Base-by-base conservation (phyloP, 768 basidiomycete species). In the Psilocybe cubensis region DNA sequence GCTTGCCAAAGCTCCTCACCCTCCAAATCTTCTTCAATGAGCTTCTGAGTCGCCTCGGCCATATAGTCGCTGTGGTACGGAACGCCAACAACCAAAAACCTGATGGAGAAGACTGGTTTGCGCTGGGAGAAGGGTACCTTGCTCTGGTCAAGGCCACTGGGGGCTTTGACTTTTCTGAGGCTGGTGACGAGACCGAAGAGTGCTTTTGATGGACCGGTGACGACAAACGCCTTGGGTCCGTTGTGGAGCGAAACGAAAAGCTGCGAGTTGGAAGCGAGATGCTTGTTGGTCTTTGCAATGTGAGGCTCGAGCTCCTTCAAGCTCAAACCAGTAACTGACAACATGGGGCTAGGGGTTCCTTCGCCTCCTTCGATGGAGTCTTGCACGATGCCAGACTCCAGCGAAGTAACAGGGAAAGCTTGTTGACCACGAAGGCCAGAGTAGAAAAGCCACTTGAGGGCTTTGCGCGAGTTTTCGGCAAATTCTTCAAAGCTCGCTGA, bases 61-160 rank as follows among this genome's bases (percentile, higher is more conserved):
- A 99, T 79, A 73, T 98, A 96, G 18, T 79, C 77, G 72, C 94
- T 96, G 80, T 99, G 97, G 76, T 95, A 99, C 0, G 97, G 97
- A 1, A 95, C 96, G 52, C 87, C 90, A 67, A 99, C 91, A n/a
- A 93, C 89, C 66, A 99, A 77, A 81, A 98, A 99, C 43, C 97
- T 88, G 46, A 91, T 84, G 41, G 86, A 89, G 74, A 99, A 98
- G 4, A 93, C 91, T 5, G 92, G 88, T 74, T 96, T 96, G 65
- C 97, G 85, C 77, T 98, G 94, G 7, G 94, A 96, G 78, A 89
- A 96, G 9, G 95, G 92, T 2, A 85, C 79, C 76, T 97, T 97
- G 83, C 89, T 92, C 74, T 99, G 97, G 65, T 99, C 97, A 29
- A 89, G 79, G 33, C 94, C 94, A 18, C 79, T 80, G 0, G 94